Conservation (phyloP, 768 basidiomycete genomes). For the Lactarius hatsudake region DNA sequence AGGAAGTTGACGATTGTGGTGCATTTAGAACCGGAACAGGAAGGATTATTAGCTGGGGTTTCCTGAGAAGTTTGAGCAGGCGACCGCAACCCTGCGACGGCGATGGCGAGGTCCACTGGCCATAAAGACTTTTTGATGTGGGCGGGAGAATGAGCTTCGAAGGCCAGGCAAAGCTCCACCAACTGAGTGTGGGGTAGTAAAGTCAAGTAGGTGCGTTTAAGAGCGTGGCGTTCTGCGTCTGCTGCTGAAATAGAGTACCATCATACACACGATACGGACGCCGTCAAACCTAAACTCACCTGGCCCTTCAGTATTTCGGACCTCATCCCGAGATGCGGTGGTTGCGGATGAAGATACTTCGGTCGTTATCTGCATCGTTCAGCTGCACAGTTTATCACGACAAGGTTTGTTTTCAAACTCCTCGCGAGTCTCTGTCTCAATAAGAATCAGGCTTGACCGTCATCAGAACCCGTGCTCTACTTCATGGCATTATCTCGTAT, state of each 20-base stretch:
- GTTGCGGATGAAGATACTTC: constrained; percentile 39
- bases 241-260: constrained; percentile 26
- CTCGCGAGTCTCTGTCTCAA: background rate
- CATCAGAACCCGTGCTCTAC: background rate
- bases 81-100: constrained; percentile 50
- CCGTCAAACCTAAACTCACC: constrained; percentile 3
- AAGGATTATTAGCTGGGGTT: constrained; percentile 25
- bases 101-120: constrained; percentile 66
- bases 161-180: constrained; percentile 74
- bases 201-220: constrained; percentile 70
- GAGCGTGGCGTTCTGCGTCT: constrained; percentile 50
- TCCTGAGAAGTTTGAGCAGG: constrained; percentile 26
- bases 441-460: background rate
- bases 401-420: constrained; percentile 54
- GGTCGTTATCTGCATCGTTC: constrained; percentile 54
- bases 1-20: constrained; percentile 27
- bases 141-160: constrained; percentile 64
- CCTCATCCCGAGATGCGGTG: constrained; percentile 33
- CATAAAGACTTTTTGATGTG: constrained; percentile 67
- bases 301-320: constrained; percentile 29
- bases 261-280: background rate
- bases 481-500: background rate
- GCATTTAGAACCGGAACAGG: constrained; percentile 28
- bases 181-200: constrained; percentile 67
- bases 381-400: constrained; percentile 71